Evolutionary conservation across 768 basidiomycete species (phyloP).

Genomic region (Hortiboletus campestris): DNA sequence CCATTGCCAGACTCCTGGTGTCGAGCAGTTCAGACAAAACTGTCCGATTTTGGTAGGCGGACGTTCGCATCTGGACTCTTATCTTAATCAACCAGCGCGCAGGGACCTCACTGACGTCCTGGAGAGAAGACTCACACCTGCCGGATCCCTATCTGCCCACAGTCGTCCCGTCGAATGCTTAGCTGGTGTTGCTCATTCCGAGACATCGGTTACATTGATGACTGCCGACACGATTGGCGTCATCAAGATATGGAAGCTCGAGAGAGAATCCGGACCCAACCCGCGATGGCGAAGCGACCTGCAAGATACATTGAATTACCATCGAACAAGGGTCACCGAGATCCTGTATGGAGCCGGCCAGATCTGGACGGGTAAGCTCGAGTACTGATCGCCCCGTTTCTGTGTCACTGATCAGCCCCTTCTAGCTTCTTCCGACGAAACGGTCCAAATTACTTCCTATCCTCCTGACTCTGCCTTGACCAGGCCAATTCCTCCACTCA

Average conservation of each 20-base stretch:
- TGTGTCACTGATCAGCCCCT: neutral
- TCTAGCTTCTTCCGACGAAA: slow-evolving; percentile 87
- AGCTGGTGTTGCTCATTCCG: slow-evolving; percentile 49
- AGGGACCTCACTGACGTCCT: slow-evolving; percentile 64
- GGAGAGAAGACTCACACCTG: slow-evolving; percentile 41
- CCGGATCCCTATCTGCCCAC: slow-evolving; percentile 78
- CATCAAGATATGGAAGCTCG: slow-evolving; percentile 77
- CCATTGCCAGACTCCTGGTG: slow-evolving; percentile 62
- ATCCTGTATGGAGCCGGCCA: slow-evolving; percentile 62
- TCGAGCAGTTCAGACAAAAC: slow-evolving; percentile 91
- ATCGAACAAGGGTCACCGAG: slow-evolving; percentile 83
- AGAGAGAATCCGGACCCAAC: slow-evolving; percentile 35
- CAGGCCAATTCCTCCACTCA: slow-evolving; percentile 50
- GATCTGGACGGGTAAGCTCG: slow-evolving; percentile 80
- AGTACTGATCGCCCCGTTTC: neutral
- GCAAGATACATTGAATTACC: slow-evolving; percentile 59
- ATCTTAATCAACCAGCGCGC: neutral
- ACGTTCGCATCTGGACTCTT: neutral
- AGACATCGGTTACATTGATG: slow-evolving; percentile 55
- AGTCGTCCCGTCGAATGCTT: slow-evolving; percentile 85
- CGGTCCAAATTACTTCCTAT: slow-evolving; percentile 61
- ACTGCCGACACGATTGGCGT: slow-evolving; percentile 93
- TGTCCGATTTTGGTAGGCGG: slow-evolving; percentile 76
- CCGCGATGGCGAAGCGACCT: slow-evolving; percentile 52
- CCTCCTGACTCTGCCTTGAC: slow-evolving; percentile 29